These are phyloP conservation scores for Phialocephala sp. DNA, from an alignment of 2,329 filamentous ascomycete genomes.

Conservation along the genomic window DNA sequence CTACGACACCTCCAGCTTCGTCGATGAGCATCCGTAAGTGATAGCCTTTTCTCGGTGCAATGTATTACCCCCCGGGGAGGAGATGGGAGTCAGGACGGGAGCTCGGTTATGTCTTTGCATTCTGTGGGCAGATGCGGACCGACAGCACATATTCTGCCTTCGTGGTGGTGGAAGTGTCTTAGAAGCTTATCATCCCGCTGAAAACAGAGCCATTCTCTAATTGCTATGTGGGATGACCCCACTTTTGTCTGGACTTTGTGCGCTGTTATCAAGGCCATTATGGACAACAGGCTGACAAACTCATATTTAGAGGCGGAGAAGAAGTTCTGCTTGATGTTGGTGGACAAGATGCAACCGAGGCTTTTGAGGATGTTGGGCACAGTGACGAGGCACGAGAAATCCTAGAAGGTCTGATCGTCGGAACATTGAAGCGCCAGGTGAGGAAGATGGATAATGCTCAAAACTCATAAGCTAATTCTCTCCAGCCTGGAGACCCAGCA, in stretches of 20 bases:
- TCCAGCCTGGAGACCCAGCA: constrained; percentile 76
- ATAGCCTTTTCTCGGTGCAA: constrained; percentile 9
- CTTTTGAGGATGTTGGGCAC: constrained; percentile 99
- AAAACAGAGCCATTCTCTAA: not conserved
- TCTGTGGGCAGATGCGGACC: not conserved
- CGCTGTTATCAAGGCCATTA: not conserved
- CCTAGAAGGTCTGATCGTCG: constrained; percentile 76
- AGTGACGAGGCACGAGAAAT: constrained; percentile 98
- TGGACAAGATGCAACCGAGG: constrained; percentile 95
- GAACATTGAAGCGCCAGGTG: constrained; percentile 81
- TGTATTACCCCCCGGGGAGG: constrained; percentile 6
- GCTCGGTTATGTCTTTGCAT: not conserved
- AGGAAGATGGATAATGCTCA: constrained; percentile 39
- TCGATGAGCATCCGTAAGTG: constrained; percentile 93
- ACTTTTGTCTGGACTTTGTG: constrained; percentile 18
- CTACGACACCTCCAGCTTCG: constrained; percentile 86
- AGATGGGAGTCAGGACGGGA: not conserved
- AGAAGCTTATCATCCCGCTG: not conserved
- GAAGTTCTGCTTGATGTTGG: constrained; percentile 96
- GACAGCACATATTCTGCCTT: not conserved
- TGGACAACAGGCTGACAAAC: constrained; percentile 12
- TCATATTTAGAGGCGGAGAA: constrained; percentile 80
- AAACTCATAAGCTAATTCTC: not conserved
- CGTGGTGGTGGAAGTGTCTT: not conserved
- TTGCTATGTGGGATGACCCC: constrained; percentile 14